These are phyloP conservation scores for Bacterosira constricta DNA, from an alignment of 108 stramenopile species.

Conservation along the genomic window DNA sequence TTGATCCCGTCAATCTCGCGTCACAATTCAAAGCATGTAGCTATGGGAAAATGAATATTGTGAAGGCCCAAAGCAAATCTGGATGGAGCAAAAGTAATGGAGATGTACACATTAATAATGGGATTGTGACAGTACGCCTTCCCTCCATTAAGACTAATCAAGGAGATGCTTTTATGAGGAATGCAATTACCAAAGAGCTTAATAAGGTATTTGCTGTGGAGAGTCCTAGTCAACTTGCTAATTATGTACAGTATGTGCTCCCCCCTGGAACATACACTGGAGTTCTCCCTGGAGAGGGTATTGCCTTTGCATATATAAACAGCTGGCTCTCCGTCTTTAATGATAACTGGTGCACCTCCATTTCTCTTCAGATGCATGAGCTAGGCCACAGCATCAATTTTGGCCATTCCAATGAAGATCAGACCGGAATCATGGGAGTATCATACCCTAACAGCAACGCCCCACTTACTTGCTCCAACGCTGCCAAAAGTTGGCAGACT, in stretches of 20 bases:
- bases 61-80: conserved; percentile 1
- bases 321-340: conserved; percentile 59
- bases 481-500: conserved; percentile 51
- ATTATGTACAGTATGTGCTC: conserved; percentile 53
- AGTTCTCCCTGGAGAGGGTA: neutral
- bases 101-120: conserved; percentile 9
- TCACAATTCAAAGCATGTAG: conserved; percentile 53
- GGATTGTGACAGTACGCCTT: conserved; percentile 24
- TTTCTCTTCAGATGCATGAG: conserved; percentile 66
- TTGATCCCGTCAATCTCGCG: conserved; percentile 42
- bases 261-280: conserved; percentile 40
- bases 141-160: conserved; percentile 8
- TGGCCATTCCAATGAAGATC: conserved; percentile 58
- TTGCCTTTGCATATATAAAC: conserved; percentile 62
- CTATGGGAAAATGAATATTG: conserved; percentile 39
- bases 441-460: conserved; percentile 5
- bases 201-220: conserved; percentile 8
- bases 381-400: conserved; percentile 59
- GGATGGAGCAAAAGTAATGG: neutral
- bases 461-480: conserved; percentile 57
- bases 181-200: conserved; percentile 25
- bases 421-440: conserved; percentile 41
- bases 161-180: conserved; percentile 8
- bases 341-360: conserved; percentile 57
- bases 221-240: conserved; percentile 39